Base-by-base conservation (phyloP, 78 protist species). In the Chrysochromulina tobinii region DNA sequence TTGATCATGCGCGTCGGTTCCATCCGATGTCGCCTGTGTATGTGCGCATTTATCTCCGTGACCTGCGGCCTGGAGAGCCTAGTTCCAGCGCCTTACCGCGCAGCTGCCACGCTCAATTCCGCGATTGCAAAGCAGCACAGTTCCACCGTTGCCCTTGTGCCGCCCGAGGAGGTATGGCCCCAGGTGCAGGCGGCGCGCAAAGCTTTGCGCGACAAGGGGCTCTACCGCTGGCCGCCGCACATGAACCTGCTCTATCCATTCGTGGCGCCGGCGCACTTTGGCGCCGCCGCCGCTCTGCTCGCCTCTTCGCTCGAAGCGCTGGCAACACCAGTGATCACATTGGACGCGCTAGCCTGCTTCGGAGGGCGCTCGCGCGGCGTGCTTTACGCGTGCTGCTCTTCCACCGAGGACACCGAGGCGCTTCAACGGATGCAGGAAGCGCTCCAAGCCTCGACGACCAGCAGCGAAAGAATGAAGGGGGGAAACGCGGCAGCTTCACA, bases 181-280 rank as follows among this genome's bases (percentile, higher is more conserved):
- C 66, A 4, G 23, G 21, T 81, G 0, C 72, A 87, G 81, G 90
- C 57, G 0, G 50, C 27, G 64, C 59, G 90, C 9, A 0, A 1
- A 8, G 14, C 18, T 21, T 81, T 87, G 18, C 59, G 21, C 23
- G 90, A 87, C 81, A 17, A 5, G 6, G 90, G 90, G 1, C 81
- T 87, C 50, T 67, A 23, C 51, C 77, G 90, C 57, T 87, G 90
- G 90, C 90, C 90, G 0, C 90, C 90, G 48, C 90, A 87, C 61
- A 68, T 87, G 66, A 87, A 87, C 61, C 81, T 87, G 20, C 64
- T 87, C 61, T 87, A 87, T 23, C 90, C 90, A 0, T 87, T 87
- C 27, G 79, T 21, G 4, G 9, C 79, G 3, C 23, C 79, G 3
- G 79, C 5, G 12, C 9, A 18, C 21, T 2, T 12, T 69, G 79